phyloP scores from a whole-genome alignment of 1,284 basidiomycete genomes.

The Marasmius oreades region DNA sequence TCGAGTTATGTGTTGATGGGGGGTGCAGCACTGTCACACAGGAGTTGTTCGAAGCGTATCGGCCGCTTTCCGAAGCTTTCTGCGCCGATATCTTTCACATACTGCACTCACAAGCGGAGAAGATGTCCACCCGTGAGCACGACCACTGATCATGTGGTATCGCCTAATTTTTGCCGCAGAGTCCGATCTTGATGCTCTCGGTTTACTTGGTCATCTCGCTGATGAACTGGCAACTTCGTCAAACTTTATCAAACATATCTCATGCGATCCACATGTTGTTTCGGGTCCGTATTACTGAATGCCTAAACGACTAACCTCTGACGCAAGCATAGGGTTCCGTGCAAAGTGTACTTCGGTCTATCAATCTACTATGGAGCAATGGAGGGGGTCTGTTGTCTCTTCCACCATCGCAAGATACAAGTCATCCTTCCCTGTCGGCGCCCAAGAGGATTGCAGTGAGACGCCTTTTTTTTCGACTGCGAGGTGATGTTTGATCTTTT shows the following conservation, averaged over 20 bases:
- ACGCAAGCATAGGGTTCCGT: slow-evolving; percentile 39
- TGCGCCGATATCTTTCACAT: slow-evolving; percentile 37
- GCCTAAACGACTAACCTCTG: slow-evolving; percentile 6
- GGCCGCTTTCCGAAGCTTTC: slow-evolving; percentile 43
- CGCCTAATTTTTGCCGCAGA: slow-evolving; percentile 16
- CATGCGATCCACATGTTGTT: slow-evolving; percentile 33
- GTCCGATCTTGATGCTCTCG: slow-evolving; percentile 25
- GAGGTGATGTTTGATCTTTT: slow-evolving; percentile 15
- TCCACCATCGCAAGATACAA: slow-evolving; percentile 27
- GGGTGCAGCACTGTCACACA: slow-evolving; percentile 33
- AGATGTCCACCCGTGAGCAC: slow-evolving; percentile 31
- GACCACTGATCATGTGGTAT: not conserved
- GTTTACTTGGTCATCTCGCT: slow-evolving; percentile 40
- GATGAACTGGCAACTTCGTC: slow-evolving; percentile 40
- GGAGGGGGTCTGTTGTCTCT: slow-evolving; percentile 43
- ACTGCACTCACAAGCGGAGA: slow-evolving; percentile 32
- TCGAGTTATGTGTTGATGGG: not conserved
- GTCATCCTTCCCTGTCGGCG: slow-evolving; percentile 15
- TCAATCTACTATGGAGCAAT: slow-evolving; percentile 41
- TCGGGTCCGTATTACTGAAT: slow-evolving; percentile 31
- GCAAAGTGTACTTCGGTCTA: slow-evolving; percentile 34
- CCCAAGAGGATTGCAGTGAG: slow-evolving; percentile 15
- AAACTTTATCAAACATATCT: slow-evolving; percentile 40
- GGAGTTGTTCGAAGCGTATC: slow-evolving; percentile 39
- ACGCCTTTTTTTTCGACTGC: not conserved